These are phyloP conservation scores for Globisporangium lucens DNA, from an alignment of 352 stramenopile species.

Conservation along the genomic window DNA sequence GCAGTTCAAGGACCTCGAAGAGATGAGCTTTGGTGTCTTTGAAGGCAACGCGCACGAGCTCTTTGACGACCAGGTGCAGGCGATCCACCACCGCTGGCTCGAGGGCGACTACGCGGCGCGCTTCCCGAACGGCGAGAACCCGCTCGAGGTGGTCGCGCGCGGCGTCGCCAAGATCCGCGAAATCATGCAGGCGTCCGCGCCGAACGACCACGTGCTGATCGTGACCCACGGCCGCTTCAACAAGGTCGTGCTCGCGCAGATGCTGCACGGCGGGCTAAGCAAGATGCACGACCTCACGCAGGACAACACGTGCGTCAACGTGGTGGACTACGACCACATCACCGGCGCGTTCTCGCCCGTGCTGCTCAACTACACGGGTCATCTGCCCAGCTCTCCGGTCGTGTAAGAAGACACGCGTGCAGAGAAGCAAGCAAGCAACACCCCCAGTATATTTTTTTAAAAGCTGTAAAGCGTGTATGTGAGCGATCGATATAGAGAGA, in stretches of 20 bases:
- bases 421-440: neutral
- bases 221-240: conserved; percentile 85
- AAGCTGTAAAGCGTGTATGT: neutral
- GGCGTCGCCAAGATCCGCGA: conserved; percentile 65
- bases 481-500: neutral
- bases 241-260: conserved; percentile 71
- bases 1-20: conserved; percentile 65
- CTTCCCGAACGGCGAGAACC: conserved; percentile 68
- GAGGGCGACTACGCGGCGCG: conserved; percentile 42
- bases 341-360: conserved; percentile 55
- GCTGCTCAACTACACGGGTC: conserved; percentile 68
- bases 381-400: conserved; percentile 38
- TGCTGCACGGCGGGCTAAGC: conserved; percentile 55
- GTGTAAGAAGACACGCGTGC: conserved; percentile 14
- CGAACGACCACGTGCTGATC: conserved; percentile 65
- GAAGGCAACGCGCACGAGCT: conserved; percentile 57
- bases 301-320: conserved; percentile 86
- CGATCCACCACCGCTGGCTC: conserved; percentile 63
- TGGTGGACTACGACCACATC: conserved; percentile 71
- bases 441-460: conserved; percentile 1
- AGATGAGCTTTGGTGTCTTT: conserved; percentile 83
- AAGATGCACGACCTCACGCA: conserved; percentile 70
- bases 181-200: conserved; percentile 31
- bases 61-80: conserved; percentile 50
- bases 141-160: conserved; percentile 60